Evolutionary conservation across 176 grass and related monocot species (phyloP), one percentile per base, ranked within the genome.

Genomic region (Hsuehochloa calcarea): DNA sequence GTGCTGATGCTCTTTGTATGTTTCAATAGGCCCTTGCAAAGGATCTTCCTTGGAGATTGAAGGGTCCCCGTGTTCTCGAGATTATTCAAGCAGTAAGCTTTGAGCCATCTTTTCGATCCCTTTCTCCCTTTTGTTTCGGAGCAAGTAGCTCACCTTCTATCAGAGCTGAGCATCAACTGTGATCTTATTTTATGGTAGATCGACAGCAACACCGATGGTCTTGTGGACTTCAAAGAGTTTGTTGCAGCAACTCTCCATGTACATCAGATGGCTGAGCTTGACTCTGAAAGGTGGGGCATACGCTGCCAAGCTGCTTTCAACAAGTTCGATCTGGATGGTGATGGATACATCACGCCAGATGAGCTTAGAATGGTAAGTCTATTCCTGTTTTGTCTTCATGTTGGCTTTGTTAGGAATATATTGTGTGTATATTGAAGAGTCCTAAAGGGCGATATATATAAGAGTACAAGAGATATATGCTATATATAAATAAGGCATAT

Each of bases 31-130:
- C 96, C 85, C 92, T 99, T 65, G 93, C 90, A 20, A 99, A 99
- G 86, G 96, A 99, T 91, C 86, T 99, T 79, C 96, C 96, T 66
- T 99, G 96, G 96, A 93, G 93, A 91, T 85, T 94, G 79, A 93
- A 85, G 65, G 96, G 92, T 43, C 93, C 96, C 2, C 96, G 91
- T 38, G 96, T 96, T 26, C 86, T 94, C 2, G 96, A 99, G 84
- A 99, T 99, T 85, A 89, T 99, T 78, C 86, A 89, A 84, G 96
- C 96, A 77, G 96, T 99, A 92, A 88, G 85, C 51, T 70, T 73
- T 74, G n/a, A 8, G 22, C 44, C 47, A 55, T 78, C 22, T 75
- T 66, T 77, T 73, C 1, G 0, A 7, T 5, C 59, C 23, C 59
- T 61, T 61, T 72, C 22, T 22, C 37, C 50, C 73, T 26, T 51